These are phyloP conservation scores for Arabidopsis arenosa DNA, from an alignment of 345 rosid genomes.

Conservation along the genomic window DNA sequence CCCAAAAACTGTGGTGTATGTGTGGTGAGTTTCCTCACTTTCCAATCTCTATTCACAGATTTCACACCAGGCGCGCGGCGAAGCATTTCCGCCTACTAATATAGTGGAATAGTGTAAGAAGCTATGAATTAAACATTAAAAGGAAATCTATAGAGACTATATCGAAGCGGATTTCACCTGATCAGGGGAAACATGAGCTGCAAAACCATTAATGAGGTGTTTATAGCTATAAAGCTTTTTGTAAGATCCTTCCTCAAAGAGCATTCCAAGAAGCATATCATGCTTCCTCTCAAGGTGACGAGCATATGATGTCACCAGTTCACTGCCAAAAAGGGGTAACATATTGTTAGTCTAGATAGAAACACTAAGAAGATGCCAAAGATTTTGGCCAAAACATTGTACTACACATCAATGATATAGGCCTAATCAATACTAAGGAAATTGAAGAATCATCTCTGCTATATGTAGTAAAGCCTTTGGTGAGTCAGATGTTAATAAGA, in stretches of 20 bases:
- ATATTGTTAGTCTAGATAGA: slow-evolving; percentile 8
- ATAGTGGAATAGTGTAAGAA: slow-evolving; percentile 55
- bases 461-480: neutral
- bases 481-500: neutral
- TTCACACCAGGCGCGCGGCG: slow-evolving; percentile 78
- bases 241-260: slow-evolving; percentile 79
- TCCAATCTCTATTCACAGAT: slow-evolving; percentile 95
- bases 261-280: slow-evolving; percentile 85
- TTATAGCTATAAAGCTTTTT: slow-evolving; percentile 92
- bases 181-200: slow-evolving; percentile 79
- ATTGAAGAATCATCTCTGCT: neutral
- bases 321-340: slow-evolving; percentile 54
- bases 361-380: neutral
- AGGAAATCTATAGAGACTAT: slow-evolving; percentile 10
- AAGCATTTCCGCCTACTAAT: slow-evolving; percentile 92
- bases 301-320: slow-evolving; percentile 77
- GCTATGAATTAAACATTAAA: slow-evolving; percentile 19
- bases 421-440: neutral
- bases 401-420: neutral
- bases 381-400: neutral
- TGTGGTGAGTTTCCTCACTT: slow-evolving; percentile 91
- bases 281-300: slow-evolving; percentile 89
- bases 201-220: slow-evolving; percentile 94
- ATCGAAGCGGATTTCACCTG: slow-evolving; percentile 68
- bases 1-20: slow-evolving; percentile 98